Evolutionary conservation across 345 rosid genomes (phyloP), one percentile per base, ranked within the genome.

Genomic region (Populus euphratica): DNA sequence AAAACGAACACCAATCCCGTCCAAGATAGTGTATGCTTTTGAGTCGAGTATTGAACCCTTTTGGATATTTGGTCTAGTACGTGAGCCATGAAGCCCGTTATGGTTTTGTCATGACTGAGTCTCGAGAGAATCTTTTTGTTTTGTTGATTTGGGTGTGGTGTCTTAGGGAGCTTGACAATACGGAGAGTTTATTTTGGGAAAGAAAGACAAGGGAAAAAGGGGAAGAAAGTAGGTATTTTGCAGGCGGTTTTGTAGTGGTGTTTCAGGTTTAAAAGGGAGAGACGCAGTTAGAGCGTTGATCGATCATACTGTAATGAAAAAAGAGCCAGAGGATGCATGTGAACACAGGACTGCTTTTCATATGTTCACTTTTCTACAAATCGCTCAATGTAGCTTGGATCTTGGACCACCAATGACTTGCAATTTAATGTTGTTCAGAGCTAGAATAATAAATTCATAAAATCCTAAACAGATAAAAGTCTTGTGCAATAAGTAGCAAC

Each of bases 1-100:
- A 27, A 93, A 91, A 3, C 98, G 97, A 6, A 82, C 81, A 6
- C 99, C 97, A 56, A 94, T 93, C 84, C 91, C 89, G 50, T 79
- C 85, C 11, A 90, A 65, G 83, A 91, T 87, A 80, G 81, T 89
- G 81, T 91, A 94, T 25, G 90, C 86, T 44, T 70, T 70, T 3
- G 92, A 43, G 78, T 90, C 97, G 8, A 91, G 85, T n/a, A 90
- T 25, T 84, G 87, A 17, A 73, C 74, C 78, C 82, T 81, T 75
- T 67, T 81, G 44, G 25, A 38, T 50, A 36, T 64, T 9, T 49
- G 73, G 35, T 69, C 66, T 14, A 63, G 65, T 23, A 13, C 29
- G 23, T 72, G 41, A 23, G 81, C 72, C 76, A 49, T 72, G 43
- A 76, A 25, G 17, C 62, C n/a, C 25, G 12, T 9, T 21, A 21